Conservation (phyloP, 2,329 filamentous ascomycete species). For the Penicillium sp. region DNA sequence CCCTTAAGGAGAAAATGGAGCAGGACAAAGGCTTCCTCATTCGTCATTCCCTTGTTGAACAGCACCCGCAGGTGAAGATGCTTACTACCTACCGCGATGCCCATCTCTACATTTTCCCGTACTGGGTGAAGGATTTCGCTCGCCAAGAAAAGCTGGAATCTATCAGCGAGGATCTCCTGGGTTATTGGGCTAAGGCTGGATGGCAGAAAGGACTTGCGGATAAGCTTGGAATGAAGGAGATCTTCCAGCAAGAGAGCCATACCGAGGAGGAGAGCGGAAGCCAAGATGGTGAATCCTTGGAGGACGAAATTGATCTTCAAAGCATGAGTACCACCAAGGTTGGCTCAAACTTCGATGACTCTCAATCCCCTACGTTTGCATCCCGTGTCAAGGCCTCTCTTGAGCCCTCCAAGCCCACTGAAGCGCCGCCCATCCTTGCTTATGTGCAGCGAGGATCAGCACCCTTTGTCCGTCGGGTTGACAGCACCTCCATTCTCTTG, state of each 20-base stretch:
- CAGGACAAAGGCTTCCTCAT: slow-evolving; percentile 67
- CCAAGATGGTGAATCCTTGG: slow-evolving; percentile 42
- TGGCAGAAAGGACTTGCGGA: slow-evolving; percentile 82
- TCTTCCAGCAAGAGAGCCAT: slow-evolving; percentile 55
- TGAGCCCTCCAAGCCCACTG: slow-evolving; percentile 3
- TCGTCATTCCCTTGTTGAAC: slow-evolving; percentile 72
- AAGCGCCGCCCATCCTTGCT: slow-evolving; percentile 64
- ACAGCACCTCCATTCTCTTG: slow-evolving; percentile 80
- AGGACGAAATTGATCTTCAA: slow-evolving; percentile 58
- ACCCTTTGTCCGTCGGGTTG: slow-evolving; percentile 80
- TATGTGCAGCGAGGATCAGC: slow-evolving; percentile 68
- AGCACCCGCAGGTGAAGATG: slow-evolving; percentile 75
- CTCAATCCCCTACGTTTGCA: slow-evolving; percentile 22
- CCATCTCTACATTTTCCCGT: slow-evolving; percentile 91
- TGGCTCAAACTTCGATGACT: slow-evolving; percentile 16
- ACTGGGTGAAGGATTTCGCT: slow-evolving; percentile 82
- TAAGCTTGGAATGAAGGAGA: slow-evolving; percentile 71
- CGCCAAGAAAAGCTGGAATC: slow-evolving; percentile 81
- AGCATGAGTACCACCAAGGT: slow-evolving; percentile 56
- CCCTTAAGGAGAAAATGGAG: slow-evolving; percentile 78
- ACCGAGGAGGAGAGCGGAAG: slow-evolving; percentile 42
- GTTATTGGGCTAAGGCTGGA: slow-evolving; percentile 92
- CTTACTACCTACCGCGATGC: slow-evolving; percentile 84
- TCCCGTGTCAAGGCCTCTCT: slow-evolving; percentile 30
- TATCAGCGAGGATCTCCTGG: slow-evolving; percentile 86